Percentiles rank a stretch among this genome's conserved stretches.
These are phyloP conservation scores for Cymodocea nodosa DNA, from an alignment of 116 monocot genomes.

Conservation along the genomic window DNA sequence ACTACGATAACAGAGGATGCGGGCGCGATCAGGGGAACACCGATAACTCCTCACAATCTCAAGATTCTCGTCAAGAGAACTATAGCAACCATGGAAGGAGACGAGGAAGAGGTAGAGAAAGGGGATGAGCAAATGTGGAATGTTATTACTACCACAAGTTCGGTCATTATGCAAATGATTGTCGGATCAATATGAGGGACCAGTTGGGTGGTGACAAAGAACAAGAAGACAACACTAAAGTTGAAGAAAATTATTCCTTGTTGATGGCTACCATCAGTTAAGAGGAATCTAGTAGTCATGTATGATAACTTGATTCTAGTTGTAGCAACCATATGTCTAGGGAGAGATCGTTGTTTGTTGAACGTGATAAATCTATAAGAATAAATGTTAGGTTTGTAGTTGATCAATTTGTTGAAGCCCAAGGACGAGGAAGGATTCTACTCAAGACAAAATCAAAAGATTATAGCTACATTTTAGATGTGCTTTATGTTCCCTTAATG, in stretches of 20 bases:
- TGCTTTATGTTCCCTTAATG: neutral
- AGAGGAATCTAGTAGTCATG: neutral
- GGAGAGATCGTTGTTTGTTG: too few species aligned
- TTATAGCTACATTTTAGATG: neutral
- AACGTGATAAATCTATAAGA: too few species aligned
- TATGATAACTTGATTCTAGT: neutral
- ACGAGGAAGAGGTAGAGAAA: neutral
- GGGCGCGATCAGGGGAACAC: too few species aligned
- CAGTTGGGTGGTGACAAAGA: too few species aligned
- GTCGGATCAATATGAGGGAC: neutral
- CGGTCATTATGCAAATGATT: neutral
- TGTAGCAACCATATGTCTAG: too few species aligned
- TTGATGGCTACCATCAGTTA: neutral
- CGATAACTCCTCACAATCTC: neutral
- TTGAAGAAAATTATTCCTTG: neutral
- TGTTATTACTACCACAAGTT: neutral
- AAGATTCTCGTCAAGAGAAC: neutral
- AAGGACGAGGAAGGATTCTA: neutral
- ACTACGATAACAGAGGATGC: neutral
- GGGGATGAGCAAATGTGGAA: neutral
- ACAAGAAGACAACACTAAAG: neutral
- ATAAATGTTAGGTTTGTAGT: too few species aligned
- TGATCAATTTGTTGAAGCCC: neutral
- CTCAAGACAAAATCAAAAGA: neutral
- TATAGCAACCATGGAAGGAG: neutral